Percentiles rank a stretch among this genome's conserved stretches.
Conservation (phyloP, 148 eudicot species). For the Silene conica region DNA sequence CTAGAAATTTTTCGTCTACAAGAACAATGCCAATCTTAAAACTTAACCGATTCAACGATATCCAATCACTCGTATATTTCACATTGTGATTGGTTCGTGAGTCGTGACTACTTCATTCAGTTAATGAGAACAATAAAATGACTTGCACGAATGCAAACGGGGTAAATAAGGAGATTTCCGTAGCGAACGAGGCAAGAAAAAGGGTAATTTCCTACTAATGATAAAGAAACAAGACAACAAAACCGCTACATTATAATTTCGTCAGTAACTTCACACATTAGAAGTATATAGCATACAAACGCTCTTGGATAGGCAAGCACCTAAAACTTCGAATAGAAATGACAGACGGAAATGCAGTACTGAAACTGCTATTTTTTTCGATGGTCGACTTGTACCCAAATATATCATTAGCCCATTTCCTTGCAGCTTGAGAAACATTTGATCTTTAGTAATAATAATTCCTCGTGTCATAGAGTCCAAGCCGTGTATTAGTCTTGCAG, state of each 20-base stretch:
- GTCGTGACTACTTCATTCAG: not conserved
- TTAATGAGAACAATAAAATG: not conserved
- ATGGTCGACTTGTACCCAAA: conserved; percentile 4
- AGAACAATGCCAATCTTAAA: too few species aligned
- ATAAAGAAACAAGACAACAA: conserved; percentile 2
- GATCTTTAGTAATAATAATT: conserved; percentile 7
- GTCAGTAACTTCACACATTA: conserved; percentile 1
- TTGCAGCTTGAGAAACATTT: not conserved
- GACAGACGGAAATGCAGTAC: not conserved
- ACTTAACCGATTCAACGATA: too few species aligned
- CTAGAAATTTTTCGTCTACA: too few species aligned
- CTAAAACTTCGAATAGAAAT: not conserved
- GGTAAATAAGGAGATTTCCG: conserved; percentile 9
- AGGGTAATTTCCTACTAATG: conserved; percentile 5
- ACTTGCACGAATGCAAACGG: conserved; percentile 18
- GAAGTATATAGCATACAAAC: conserved; percentile 11
- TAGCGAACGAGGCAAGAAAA: not conserved
- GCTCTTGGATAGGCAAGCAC: not conserved
- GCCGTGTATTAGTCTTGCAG: conserved; percentile 1
- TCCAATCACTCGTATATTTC: too few species aligned
- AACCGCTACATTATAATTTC: not conserved
- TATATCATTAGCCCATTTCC: not conserved
- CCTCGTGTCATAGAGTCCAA: conserved; percentile 11
- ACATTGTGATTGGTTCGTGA: not conserved
- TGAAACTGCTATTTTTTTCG: conserved; percentile 1